These are phyloP conservation scores for Collybiopsis confluens DNA, from an alignment of 768 basidiomycete species.

Conservation along the genomic window DNA sequence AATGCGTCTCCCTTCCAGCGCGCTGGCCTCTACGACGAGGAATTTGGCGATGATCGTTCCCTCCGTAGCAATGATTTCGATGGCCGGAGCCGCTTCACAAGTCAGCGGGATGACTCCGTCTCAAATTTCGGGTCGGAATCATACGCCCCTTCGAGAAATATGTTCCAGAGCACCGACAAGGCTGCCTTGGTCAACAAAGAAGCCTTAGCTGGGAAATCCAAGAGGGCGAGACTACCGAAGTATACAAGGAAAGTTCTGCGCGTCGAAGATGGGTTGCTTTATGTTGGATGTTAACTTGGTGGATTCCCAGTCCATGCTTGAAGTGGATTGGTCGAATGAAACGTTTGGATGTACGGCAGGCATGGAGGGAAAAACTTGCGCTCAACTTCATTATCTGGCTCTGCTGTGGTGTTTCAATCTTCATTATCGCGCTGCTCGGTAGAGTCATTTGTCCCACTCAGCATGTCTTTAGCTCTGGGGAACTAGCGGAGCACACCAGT, in stretches of 20 bases:
- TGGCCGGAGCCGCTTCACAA: slow-evolving; percentile 71
- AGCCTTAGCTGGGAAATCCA: slow-evolving; percentile 78
- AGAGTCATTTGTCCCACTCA: slow-evolving; percentile 91
- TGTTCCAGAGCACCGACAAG: slow-evolving; percentile 86
- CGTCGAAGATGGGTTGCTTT: slow-evolving; percentile 84
- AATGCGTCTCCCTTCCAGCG: slow-evolving; percentile 82
- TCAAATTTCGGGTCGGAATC: slow-evolving; percentile 89
- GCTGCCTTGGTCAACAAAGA: slow-evolving; percentile 76
- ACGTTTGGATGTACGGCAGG: slow-evolving; percentile 87
- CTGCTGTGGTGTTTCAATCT: slow-evolving; percentile 80
- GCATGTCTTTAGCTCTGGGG: slow-evolving; percentile 79
- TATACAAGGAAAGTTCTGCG: slow-evolving; percentile 76
- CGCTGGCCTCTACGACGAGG: slow-evolving; percentile 70
- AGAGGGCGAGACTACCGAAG: slow-evolving; percentile 86
- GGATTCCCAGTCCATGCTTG: slow-evolving; percentile 75
- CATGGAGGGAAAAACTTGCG: slow-evolving; percentile 96
- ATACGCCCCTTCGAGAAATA: slow-evolving; percentile 91
- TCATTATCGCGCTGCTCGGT: slow-evolving; percentile 89
- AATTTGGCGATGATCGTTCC: slow-evolving; percentile 73
- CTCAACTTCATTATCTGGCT: slow-evolving; percentile 97
- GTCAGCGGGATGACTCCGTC: slow-evolving; percentile 69
- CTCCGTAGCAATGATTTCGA: slow-evolving; percentile 77
- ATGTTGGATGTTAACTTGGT: slow-evolving; percentile 89
- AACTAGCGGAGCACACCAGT: slow-evolving; percentile 68
- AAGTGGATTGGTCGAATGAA: slow-evolving; percentile 86